These are phyloP conservation scores for Aspergillus carbonarius DNA, from an alignment of 2,329 filamentous ascomycete genomes.

Conservation along the genomic window DNA sequence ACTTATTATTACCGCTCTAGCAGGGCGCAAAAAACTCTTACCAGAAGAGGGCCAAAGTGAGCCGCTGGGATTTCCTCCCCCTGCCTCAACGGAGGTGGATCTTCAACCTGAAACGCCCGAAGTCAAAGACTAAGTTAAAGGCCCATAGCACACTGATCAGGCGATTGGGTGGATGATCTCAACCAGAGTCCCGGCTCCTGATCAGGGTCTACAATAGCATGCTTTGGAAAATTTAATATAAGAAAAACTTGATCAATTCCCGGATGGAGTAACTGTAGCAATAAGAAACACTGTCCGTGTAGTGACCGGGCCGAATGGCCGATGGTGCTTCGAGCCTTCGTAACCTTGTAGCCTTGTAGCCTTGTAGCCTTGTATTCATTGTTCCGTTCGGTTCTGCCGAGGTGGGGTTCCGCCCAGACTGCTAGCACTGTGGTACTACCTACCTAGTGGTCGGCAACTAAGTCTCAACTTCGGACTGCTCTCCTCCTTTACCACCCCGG, in stretches of 20 bases:
- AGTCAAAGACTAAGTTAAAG: not conserved
- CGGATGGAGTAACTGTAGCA: not conserved
- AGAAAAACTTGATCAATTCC: not conserved
- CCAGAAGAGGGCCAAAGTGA: not conserved
- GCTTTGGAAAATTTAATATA: not conserved
- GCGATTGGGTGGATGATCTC: not conserved
- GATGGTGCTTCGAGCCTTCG: not conserved
- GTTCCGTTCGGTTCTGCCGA: no score
- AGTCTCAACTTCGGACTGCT: no score
- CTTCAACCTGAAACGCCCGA: constrained; percentile 1
- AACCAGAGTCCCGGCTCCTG: not conserved
- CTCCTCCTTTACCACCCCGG: no score
- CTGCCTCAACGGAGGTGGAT: not conserved
- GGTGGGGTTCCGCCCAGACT: no score
- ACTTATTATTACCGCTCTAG: not conserved
- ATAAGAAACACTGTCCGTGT: not conserved
- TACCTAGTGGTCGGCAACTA: no score
- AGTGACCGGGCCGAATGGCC: not conserved
- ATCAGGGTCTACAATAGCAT: not conserved
- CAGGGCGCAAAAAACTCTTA: not conserved
- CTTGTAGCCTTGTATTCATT: no score
- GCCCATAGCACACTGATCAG: not conserved
- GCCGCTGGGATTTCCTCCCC: not conserved
- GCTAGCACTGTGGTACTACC: no score
- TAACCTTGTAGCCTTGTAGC: not conserved